Evolutionary conservation across 768 basidiomycete genomes (phyloP), one percentile per base, ranked within the genome.

Genomic region (Mycena olivaceomarginata): DNA sequence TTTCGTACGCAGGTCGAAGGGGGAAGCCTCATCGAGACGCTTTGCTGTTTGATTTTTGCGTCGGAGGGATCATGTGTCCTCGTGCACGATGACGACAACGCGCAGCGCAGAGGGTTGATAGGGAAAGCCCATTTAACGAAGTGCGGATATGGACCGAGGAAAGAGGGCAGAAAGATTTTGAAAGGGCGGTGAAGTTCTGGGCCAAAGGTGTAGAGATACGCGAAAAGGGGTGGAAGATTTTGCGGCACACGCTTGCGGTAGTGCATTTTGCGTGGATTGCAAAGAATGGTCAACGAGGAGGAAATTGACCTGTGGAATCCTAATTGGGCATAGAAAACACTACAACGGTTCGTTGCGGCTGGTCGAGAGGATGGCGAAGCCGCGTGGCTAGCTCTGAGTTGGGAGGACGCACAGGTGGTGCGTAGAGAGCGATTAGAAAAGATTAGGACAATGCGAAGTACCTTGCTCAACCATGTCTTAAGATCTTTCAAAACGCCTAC

Each of bases 161-260:
- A 20, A 53, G 81, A 51, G 59, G 56, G 46, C 22, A 18, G 39
- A 72, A 72, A 15, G 82, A 83, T 68, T 67, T 25, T 7, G 80
- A 80, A 60, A 82, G 82, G 72, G 82, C 82, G 6, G 77, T 74
- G 62, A 82, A 84, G 51, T 82, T 82, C 22, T 81, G 81, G 79
- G 25, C 46, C 53, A 83, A 82, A 70, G 77, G 79, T 15, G 69
- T 75, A n/a, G 69, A 60, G 62, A 79, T 72, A 65, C 70, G 67
- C n/a, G 77, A 79, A 45, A n/a, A n/a, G n/a, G n/a, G n/a, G n/a
- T n/a, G n/a, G n/a, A n/a, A n/a, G n/a, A n/a, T n/a, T n/a, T n/a
- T n/a, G n/a, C n/a, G n/a, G 62, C 75, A 81, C 46, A 74, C 74
- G 13, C 76, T 83, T 37, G 71, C 69, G 25, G 78, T 79, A 1